These are phyloP conservation scores for Ilyonectria mors-panacis DNA, from an alignment of 2,329 filamentous ascomycete species.

Conservation along the genomic window DNA sequence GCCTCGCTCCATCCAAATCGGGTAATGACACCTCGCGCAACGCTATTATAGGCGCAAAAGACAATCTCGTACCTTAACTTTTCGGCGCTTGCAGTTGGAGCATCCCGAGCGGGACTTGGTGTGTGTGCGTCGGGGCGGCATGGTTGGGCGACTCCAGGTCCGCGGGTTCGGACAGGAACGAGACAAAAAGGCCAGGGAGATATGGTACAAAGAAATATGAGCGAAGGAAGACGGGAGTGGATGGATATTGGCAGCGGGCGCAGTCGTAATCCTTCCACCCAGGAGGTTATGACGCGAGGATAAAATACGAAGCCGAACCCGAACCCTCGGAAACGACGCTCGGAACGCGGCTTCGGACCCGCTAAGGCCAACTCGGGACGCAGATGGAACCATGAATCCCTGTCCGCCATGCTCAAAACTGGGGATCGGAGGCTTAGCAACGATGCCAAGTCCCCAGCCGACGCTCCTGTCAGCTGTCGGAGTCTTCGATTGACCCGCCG, in stretches of 20 bases:
- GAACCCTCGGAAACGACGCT: conserved; percentile 39
- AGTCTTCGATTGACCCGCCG: neutral
- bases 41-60: neutral
- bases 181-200: conserved; percentile 21
- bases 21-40: neutral
- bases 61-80: conserved; percentile 49
- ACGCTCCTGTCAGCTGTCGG: neutral
- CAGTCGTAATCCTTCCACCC: neutral
- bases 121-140: conserved; percentile 48
- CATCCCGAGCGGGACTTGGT: conserved; percentile 54
- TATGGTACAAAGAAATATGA: neutral
- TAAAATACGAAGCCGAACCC: conserved; percentile 33
- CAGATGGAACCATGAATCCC: conserved; percentile 14
- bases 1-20: neutral
- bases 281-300: conserved; percentile 26
- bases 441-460: neutral
- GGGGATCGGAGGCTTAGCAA: conserved; percentile 12
- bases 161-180: conserved; percentile 40
- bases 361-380: conserved; percentile 35
- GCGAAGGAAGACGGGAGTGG: conserved; percentile 1
- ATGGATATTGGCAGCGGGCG: conserved; percentile 15
- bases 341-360: conserved; percentile 43
- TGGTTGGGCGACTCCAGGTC: conserved; percentile 25
- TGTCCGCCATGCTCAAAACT: conserved; percentile 16
- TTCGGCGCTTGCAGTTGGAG: conserved; percentile 51